Evolutionary conservation across 176 grass and related monocot species (phyloP), one percentile per base, ranked within the genome.

Genomic region (Puya raimondii): DNA sequence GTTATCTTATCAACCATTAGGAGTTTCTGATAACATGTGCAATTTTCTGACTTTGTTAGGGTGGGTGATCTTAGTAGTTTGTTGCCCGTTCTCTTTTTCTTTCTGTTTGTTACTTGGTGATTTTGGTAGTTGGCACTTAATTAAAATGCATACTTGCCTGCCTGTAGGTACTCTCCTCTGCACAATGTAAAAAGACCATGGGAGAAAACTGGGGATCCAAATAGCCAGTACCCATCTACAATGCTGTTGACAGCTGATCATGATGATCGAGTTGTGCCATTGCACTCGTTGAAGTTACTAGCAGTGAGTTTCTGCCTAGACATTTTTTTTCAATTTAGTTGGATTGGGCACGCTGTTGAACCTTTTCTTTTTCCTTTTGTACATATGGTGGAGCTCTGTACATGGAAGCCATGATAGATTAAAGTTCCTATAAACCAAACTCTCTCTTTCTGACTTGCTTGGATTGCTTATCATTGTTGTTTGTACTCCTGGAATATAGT

Each of bases 161-260:
- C 63, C 15, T 20, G 51, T 82, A 96, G 92, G 74, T 96, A 96
- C 58, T 96, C 92, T 9, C 92, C 88, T 9, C 81, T 96, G 64
- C 92, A 96, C 70, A 96, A 92, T 47, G 88, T 92, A 53, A 82
- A 59, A 74, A 85, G 76, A 76, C 86, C 92, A 47, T 90, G 92
- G 92, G 88, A 92, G 51, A 83, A 96, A 72, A 81, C 52, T 51
- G 68, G 77, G 52, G 64, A 70, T 70, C 21, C 56, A 48, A 10
- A 75, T 75, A 80, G 53, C 63, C 88, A 89, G 65, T 90, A 92
- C 76, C 85, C 92, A 63, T 74, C 92, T 70, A 88, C 78, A 64
- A 91, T 96, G 88, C 59, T 96, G 23, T 86, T 96, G 72, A 96
- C 88, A 51, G 92, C 85, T 74, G 88, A 91, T 77, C 92, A 96